These are phyloP conservation scores for Paraglomus occultum DNA, from an alignment of 192 early-diverging fungal species.

Conservation along the genomic window DNA sequence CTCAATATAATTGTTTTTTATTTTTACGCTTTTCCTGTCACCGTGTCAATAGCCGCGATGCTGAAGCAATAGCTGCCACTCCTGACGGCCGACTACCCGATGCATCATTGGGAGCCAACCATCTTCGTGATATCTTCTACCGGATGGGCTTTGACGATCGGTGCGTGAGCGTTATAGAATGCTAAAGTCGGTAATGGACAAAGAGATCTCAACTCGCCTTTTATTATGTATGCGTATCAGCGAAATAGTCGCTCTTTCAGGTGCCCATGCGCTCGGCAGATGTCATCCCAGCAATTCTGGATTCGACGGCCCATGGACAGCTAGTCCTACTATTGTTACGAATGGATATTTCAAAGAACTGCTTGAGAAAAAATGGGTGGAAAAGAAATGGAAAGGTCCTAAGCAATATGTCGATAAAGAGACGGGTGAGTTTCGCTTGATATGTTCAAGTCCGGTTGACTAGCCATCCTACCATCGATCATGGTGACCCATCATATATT, in stretches of 20 bases:
- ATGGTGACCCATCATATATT: too few relatives aligned
- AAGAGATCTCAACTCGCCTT: background rate
- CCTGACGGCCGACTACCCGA: conserved; percentile 82
- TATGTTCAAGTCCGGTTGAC: background rate
- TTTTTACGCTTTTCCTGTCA: too few relatives aligned
- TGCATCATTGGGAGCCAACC: conserved; percentile 59
- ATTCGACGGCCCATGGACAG: conserved; percentile 85
- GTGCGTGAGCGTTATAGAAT: conserved; percentile 10
- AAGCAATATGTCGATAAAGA: conserved; percentile 87
- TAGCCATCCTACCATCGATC: too few relatives aligned
- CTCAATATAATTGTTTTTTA: background rate
- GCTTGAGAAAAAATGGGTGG: conserved; percentile 75
- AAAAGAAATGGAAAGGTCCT: conserved; percentile 76
- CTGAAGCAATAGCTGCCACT: conserved; percentile 44
- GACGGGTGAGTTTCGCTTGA: conserved; percentile 37
- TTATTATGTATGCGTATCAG: background rate
- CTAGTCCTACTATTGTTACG: conserved; percentile 83
- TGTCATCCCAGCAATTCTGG: conserved; percentile 76
- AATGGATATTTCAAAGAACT: conserved; percentile 88
- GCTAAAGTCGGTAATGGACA: background rate
- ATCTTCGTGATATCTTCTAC: conserved; percentile 78
- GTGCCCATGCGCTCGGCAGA: conserved; percentile 75
- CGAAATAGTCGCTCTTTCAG: conserved; percentile 81
- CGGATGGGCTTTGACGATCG: conserved; percentile 65
- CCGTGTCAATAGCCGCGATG: conserved; percentile 21